A percentile compares a stretch with the other conserved stretches of the same genome.
Evolutionary conservation across 2,329 filamentous ascomycete genomes (phyloP).

Genomic region (Sarocladiaceae sp.): DNA sequence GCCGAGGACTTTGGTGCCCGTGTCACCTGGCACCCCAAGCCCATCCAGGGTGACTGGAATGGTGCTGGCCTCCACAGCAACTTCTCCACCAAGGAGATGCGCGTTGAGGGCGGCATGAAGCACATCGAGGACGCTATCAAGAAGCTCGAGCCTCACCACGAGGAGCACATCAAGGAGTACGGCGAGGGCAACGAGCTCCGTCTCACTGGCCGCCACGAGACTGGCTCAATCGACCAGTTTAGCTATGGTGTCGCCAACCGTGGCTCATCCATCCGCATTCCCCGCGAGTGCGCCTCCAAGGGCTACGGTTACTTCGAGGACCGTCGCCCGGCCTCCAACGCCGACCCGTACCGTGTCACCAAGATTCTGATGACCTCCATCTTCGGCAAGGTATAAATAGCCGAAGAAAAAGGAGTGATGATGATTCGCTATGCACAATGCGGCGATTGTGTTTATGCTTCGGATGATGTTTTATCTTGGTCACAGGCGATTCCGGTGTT

Average conservation of each 20-base stretch:
- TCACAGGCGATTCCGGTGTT: constrained; percentile 5
- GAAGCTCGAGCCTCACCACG: constrained; percentile 72
- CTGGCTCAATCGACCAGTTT: constrained; percentile 88
- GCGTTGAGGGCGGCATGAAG: constrained; percentile 90
- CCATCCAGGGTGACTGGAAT: constrained; percentile 89
- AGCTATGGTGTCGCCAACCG: constrained; percentile 93
- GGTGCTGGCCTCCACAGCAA: constrained; percentile 90
- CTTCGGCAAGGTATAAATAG: constrained; percentile 26
- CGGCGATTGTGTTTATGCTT: background rate
- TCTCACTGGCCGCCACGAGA: constrained; percentile 92
- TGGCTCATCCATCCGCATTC: constrained; percentile 88
- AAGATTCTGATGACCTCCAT: constrained; percentile 72
- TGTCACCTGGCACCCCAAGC: constrained; percentile 94
- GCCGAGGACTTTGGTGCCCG: constrained; percentile 95
- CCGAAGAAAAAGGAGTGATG: background rate
- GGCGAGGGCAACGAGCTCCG: constrained; percentile 93
- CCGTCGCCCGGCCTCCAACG: constrained; percentile 76
- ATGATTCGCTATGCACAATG: constrained; percentile 1
- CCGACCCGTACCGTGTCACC: constrained; percentile 76
- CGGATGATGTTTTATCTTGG: constrained; percentile 3
- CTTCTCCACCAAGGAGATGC: constrained; percentile 87
- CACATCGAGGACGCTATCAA: constrained; percentile 80
- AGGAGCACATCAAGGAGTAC: constrained; percentile 86
- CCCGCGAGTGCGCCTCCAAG: constrained; percentile 75
- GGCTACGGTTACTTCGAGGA: constrained; percentile 95